phyloP scores from a whole-genome alignment of 306 rosid genomes.

The Citrullus amarus region DNA sequence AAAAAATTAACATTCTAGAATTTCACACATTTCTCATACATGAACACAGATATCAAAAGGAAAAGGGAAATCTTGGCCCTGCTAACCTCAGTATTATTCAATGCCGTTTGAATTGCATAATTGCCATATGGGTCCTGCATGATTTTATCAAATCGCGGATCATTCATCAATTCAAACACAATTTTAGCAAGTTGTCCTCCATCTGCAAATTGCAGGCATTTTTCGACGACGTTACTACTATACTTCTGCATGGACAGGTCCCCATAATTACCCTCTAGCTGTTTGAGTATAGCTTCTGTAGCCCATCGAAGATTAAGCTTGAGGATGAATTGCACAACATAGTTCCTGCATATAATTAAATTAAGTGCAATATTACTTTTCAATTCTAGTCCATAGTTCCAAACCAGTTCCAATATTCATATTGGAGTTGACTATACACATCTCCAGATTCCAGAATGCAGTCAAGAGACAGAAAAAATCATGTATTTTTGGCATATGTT shows the following conservation, averaged over 20 bases:
- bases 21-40: background rate
- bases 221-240: constrained; percentile 51
- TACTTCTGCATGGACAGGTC: constrained; percentile 41
- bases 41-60: background rate
- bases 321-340: constrained; percentile 46
- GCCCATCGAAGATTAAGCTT: constrained; percentile 36
- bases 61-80: background rate
- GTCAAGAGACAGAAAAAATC: background rate
- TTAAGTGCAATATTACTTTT: background rate
- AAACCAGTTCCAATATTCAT: background rate
- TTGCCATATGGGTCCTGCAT: constrained; percentile 51
- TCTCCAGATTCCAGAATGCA: background rate
- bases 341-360: constrained; percentile 30
- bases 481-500: background rate
- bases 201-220: constrained; percentile 22
- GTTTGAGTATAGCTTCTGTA: constrained; percentile 19
- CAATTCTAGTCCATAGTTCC: constrained; percentile 1
- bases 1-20: background rate
- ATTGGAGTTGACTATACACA: background rate
- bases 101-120: constrained; percentile 39
- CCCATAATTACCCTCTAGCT: constrained; percentile 33
- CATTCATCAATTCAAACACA: constrained; percentile 25
- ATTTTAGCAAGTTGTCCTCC: constrained; percentile 14
- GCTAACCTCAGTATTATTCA: constrained; percentile 30
- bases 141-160: constrained; percentile 30